Conservation (phyloP, 495 filamentous ascomycete species). For the Neurospora sp. region DNA sequence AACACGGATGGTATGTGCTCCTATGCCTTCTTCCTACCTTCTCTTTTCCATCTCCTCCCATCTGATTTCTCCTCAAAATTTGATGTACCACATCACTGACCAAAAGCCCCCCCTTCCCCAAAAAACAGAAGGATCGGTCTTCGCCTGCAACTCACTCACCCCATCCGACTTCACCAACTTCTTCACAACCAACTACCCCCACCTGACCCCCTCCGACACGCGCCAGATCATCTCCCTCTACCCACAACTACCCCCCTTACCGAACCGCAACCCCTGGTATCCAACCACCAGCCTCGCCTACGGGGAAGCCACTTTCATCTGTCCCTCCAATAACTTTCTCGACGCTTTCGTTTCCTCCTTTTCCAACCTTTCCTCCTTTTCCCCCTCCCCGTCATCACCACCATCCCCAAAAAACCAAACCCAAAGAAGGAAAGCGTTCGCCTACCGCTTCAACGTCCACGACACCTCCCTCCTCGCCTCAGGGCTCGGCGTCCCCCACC, state of each 20-base stretch:
- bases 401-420: no score
- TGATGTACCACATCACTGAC: no score
- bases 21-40: no score
- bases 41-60: no score
- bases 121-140: slow-evolving; percentile 35
- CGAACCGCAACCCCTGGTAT: slow-evolving; percentile 26
- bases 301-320: slow-evolving; percentile 56
- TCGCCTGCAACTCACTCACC: slow-evolving; percentile 38
- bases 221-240: slow-evolving; percentile 27
- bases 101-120: not conserved
- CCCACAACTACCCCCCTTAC: slow-evolving; percentile 13
- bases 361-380: not conserved
- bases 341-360: slow-evolving; percentile 6
- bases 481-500: slow-evolving; percentile 10
- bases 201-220: slow-evolving; percentile 37
- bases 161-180: slow-evolving; percentile 36
- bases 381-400: no score
- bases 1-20: slow-evolving; percentile 28
- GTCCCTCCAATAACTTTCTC: slow-evolving; percentile 38
- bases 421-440: not conserved
- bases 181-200: slow-evolving; percentile 36
- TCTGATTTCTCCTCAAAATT: no score
- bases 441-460: slow-evolving; percentile 21
- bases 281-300: slow-evolving; percentile 40
- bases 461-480: slow-evolving; percentile 13